These are phyloP conservation scores for Bathelium albidoporum DNA, from an alignment of 495 filamentous ascomycete species.

Conservation along the genomic window DNA sequence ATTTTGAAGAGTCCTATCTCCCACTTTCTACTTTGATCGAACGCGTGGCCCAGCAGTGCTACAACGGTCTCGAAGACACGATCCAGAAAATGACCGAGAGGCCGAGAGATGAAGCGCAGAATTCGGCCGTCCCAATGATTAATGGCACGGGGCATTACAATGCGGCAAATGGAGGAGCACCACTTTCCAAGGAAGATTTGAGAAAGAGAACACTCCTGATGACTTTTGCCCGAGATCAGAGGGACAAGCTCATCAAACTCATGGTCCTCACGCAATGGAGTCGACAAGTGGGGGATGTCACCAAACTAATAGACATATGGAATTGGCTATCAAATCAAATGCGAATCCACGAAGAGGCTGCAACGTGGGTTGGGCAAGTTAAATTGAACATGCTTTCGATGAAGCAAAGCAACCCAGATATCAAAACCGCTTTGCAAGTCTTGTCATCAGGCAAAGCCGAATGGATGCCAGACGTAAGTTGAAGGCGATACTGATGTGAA, in stretches of 20 bases:
- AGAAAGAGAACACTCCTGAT: conserved; percentile 71
- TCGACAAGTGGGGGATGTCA: conserved; percentile 62
- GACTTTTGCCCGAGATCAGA: conserved; percentile 54
- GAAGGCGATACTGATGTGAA: background rate
- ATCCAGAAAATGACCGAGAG: conserved; percentile 61
- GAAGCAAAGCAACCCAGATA: conserved; percentile 76
- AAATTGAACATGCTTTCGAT: conserved; percentile 53
- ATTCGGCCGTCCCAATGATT: conserved; percentile 27
- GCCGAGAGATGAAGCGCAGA: conserved; percentile 26
- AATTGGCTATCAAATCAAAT: conserved; percentile 55
- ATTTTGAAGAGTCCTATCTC: conserved; percentile 67
- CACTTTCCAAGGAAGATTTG: conserved; percentile 49
- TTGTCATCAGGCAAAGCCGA: conserved; percentile 62
- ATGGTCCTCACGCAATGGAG: conserved; percentile 84
- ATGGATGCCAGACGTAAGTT: conserved; percentile 65
- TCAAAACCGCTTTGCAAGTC: conserved; percentile 78
- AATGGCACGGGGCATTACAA: conserved; percentile 23
- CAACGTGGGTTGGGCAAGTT: conserved; percentile 53
- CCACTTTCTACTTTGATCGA: conserved; percentile 59
- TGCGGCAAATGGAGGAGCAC: conserved; percentile 51
- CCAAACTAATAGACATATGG: conserved; percentile 74
- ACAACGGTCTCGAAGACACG: conserved; percentile 59
- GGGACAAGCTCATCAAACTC: conserved; percentile 76
- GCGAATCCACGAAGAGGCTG: conserved; percentile 43
- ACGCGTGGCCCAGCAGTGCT: conserved; percentile 72